A percentile compares a stretch with the other conserved stretches of the same genome.
These are phyloP conservation scores for Solanum bukasovii DNA, from an alignment of 257 asterid genomes.

Conservation along the genomic window DNA sequence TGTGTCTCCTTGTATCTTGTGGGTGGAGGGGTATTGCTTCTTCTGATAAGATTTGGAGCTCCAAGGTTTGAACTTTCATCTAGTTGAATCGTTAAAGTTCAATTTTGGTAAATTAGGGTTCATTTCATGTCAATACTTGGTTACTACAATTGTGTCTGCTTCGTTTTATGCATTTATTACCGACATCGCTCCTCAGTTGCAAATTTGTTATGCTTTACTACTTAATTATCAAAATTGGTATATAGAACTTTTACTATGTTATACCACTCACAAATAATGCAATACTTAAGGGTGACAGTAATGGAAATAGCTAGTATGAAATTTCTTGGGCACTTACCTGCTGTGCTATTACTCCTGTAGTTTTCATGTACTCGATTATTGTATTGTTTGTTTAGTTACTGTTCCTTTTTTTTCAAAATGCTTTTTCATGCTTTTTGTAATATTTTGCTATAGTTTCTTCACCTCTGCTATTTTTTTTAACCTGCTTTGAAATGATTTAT, in stretches of 20 bases:
- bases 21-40: constrained; percentile 62
- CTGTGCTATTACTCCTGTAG: background rate
- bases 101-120: too few species aligned
- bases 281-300: too few species aligned
- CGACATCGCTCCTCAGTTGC: too few species aligned
- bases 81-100: background rate
- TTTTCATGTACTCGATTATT: background rate
- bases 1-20: constrained; percentile 42
- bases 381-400: background rate
- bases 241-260: too few species aligned
- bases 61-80: constrained; percentile 24
- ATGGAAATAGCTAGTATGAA: too few species aligned
- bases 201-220: too few species aligned
- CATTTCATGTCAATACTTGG: too few species aligned
- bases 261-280: too few species aligned
- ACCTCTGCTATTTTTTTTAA: background rate
- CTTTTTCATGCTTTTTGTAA: background rate
- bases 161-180: accelerated
- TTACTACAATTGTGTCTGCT: too few species aligned
- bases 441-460: background rate
- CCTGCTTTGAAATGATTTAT: background rate
- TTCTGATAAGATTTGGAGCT: constrained; percentile 49
- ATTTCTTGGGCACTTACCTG: too few species aligned
- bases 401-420: background rate
- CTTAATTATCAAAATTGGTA: too few species aligned